A percentile compares a stretch with the other conserved stretches of the same genome.
These are phyloP conservation scores for Penicillium fimorum DNA, from an alignment of 495 filamentous ascomycete species.

Conservation along the genomic window DNA sequence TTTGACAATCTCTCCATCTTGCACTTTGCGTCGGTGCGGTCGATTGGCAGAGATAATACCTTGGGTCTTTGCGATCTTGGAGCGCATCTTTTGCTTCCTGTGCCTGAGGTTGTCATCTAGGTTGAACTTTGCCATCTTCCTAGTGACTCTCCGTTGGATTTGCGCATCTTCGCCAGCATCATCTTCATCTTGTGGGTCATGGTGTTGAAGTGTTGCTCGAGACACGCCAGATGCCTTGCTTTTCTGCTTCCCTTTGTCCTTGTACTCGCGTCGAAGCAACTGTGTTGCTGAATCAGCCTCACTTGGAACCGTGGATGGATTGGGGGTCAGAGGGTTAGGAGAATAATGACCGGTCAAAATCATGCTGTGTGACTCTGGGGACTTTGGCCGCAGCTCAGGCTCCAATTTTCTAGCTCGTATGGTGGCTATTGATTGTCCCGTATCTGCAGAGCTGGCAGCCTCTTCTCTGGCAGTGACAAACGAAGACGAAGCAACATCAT, in stretches of 20 bases:
- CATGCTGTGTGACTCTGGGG: constrained; percentile 18
- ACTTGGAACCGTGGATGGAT: constrained; percentile 26
- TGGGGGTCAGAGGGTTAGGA: constrained; percentile 22
- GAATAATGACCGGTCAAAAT: constrained; percentile 20
- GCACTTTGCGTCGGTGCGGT: constrained; percentile 39
- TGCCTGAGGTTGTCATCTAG: constrained; percentile 45
- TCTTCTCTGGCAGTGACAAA: constrained; percentile 37
- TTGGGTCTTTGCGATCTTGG: constrained; percentile 40
- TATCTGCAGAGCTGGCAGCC: constrained; percentile 14
- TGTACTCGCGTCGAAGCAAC: constrained; percentile 29
- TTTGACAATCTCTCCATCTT: constrained; percentile 67
- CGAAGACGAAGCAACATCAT: constrained; percentile 23
- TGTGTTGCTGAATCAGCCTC: constrained; percentile 42
- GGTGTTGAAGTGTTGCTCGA: constrained; percentile 29
- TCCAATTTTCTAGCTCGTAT: constrained; percentile 8
- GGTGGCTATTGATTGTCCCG: constrained; percentile 20
- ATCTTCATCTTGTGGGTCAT: constrained; percentile 37
- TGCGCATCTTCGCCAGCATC: constrained; percentile 13
- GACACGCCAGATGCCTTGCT: constrained; percentile 25
- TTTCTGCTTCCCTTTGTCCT: constrained; percentile 31
- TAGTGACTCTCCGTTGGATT: constrained; percentile 21
- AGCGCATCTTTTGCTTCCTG: constrained; percentile 38
- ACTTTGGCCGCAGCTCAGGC: constrained; percentile 9
- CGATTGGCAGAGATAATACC: constrained; percentile 39
- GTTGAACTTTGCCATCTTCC: constrained; percentile 43